Evolutionary conservation across 208 protist species (phyloP), one percentile per base, ranked within the genome.

Genomic region (Acanthamoeba lenticulata): DNA sequence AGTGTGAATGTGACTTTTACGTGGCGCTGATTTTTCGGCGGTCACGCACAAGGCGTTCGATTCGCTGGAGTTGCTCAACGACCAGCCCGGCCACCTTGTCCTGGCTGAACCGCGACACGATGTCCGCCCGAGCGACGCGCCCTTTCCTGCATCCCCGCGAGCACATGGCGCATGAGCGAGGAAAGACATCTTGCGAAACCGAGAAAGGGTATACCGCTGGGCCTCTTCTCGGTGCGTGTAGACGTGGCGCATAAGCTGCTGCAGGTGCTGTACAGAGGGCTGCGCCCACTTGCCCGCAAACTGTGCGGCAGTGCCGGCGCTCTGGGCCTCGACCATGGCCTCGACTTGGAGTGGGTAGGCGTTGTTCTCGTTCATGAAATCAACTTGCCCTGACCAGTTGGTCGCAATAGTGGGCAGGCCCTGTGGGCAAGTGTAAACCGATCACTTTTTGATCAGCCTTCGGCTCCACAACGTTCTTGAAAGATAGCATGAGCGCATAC

Each of bases 321-420:
- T 40, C 19, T 45, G 67, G 36, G 91, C 83, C 19, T 13, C 19
- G 27, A 67, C 74, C 47, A 95, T 69, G 57, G 38, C 36, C 62
- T 95, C 90, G 13, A 95, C 91, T 19, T 21, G 27, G 29, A 95
- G 38, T 2, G 79, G 86, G 38, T 95, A 95, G 7, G 91, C 34
- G 77, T 95, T 95, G 36, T 93, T 24, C 21, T 94, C 55, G 52
- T 38, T 69, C 90, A 97, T 97, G 67, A 97, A 97, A 42, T 97
- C 95, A 1, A 94, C 90, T 15, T 92, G 90, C 27, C 96, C 96
- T 0, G 88, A 94, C 94, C 94, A 97, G 65, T 96, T 96, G n/a
- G 96, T 96, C 38, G 94, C 95, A n/a, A 97, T 97, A 0, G 77
- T 69, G 5, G 96, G 96, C 52, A 97, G 83, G 7, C 47, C 92